Evolutionary conservation across 495 filamentous ascomycete species (phyloP), one percentile per base, ranked within the genome.

Genomic region (Xylaria venustula): DNA sequence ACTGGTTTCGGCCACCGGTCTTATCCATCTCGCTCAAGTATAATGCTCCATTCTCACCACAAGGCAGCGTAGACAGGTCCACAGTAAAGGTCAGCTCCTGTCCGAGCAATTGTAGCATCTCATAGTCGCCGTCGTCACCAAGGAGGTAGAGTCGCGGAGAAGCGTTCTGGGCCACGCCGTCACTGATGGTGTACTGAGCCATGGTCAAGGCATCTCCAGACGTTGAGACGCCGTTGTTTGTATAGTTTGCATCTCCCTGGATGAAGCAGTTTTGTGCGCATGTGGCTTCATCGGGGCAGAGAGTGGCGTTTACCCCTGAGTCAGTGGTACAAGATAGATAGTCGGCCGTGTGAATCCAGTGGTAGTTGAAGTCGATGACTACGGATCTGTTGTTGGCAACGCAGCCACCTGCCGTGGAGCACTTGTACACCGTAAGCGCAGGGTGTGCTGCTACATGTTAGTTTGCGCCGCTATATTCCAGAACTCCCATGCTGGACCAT

Each of bases 1-100:
- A 70, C 0, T 76, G 63, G 64, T 77, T 79, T 32, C 80, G 72
- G 20, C 84, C 87, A 67, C 88, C 88, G 48, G 83, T 81, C 9
- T 78, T 69, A 42, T 87, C 80, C 88, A 91, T 90, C 64, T 82
- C 70, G 3, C 83, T 78, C 6, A 90, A 78, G 71, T 91, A 91
- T 22, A 91, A 71, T 14, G 88, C 88, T 52, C 88, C 88, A 72
- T 92, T 90, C 62, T 87, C 81, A 34, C 88, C 88, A 64, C 88
- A 91, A 1, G 85, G 83, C 23, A 90, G 73, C 34, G 83, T 78
- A 22, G 81, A 85, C 25, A 85, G 74, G 57, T 91, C 88, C 0
- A 89, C 86, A 57, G 87, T 85, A 58, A 91, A 89, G 4, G 83
- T 84, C 63, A 91, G 79, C 75, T 91, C 88, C 64, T 80, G 74